A percentile compares a stretch with the other conserved stretches of the same genome.
phyloP scores from a whole-genome alignment of 495 filamentous ascomycete genomes.

The Hypoxylon trugodes region DNA sequence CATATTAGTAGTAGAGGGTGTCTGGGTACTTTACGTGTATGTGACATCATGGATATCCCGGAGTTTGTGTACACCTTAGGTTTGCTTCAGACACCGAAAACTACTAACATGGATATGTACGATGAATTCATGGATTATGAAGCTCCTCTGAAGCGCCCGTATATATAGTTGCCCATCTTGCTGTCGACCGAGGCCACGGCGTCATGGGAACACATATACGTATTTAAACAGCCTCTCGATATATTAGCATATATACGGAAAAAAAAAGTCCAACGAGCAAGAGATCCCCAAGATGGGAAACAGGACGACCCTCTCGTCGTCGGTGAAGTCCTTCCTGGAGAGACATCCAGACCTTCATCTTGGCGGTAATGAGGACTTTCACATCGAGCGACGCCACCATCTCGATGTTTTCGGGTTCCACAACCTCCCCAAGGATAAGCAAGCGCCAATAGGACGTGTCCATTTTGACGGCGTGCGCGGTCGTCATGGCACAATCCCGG shows the following conservation, averaged over 20 bases:
- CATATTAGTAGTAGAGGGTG: background rate
- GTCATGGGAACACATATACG: background rate
- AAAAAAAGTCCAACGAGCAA: background rate
- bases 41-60: background rate
- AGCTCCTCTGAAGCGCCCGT: background rate
- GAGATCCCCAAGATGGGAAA: slow-evolving; percentile 4
- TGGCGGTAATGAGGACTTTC: slow-evolving; percentile 39
- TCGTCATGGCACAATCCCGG: slow-evolving; percentile 47
- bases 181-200: too few species aligned
- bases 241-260: too few species aligned
- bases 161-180: too few species aligned
- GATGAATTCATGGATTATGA: slow-evolving; percentile 5
- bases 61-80: background rate
- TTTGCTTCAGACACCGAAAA: background rate
- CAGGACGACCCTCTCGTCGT: slow-evolving; percentile 1
- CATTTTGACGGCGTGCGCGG: slow-evolving; percentile 50
- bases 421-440: slow-evolving; percentile 24
- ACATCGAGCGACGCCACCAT: slow-evolving; percentile 44
- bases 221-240: background rate
- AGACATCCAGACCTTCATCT: slow-evolving; percentile 18
- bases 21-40: background rate
- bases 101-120: background rate
- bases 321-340: slow-evolving; percentile 6
- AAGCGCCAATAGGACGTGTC: slow-evolving; percentile 40
- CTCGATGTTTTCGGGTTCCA: slow-evolving; percentile 46